Evolutionary conservation across 2,329 filamentous ascomycete genomes (phyloP).

Genomic region (Basipetospora sp.): DNA sequence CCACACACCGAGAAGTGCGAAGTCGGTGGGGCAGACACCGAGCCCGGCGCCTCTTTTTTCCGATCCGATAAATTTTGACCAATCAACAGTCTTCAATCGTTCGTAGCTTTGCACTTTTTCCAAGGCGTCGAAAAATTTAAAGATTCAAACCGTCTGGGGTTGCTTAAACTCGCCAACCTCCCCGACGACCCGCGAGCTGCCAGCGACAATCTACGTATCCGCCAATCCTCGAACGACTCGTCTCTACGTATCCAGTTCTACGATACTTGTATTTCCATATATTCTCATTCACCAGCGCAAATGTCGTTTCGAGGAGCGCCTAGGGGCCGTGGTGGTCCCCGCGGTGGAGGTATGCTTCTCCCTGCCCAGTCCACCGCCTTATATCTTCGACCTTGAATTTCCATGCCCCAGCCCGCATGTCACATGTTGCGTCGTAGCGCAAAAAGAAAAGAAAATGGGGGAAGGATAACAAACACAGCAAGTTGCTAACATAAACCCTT

Average conservation of each 20-base stretch:
- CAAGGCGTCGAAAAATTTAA: conserved; percentile 2
- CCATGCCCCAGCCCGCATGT: too few species aligned
- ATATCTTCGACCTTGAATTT: too few species aligned
- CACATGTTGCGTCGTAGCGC: not conserved
- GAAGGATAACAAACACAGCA: conserved; percentile 1
- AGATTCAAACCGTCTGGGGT: not conserved
- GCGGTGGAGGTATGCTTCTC: conserved; percentile 20
- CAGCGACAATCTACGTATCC: not conserved
- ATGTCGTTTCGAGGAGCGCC: conserved; percentile 27
- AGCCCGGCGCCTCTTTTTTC: conserved; percentile 2
- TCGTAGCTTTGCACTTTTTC: conserved; percentile 5
- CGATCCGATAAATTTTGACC: not conserved
- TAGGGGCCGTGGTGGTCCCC: conserved; percentile 19
- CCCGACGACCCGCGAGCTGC: too few species aligned
- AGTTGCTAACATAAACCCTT: conserved; percentile 5
- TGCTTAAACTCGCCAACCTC: not conserved
- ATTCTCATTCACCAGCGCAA: conserved; percentile 5
- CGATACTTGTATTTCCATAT: too few species aligned
- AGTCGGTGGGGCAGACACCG: conserved; percentile 2
- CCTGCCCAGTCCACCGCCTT: not conserved
- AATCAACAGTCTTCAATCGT: conserved; percentile 3
- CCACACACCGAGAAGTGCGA: too few species aligned
- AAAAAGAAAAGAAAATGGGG: conserved; percentile 2
- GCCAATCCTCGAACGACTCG: not conserved
- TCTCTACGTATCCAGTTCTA: not conserved